Evolutionary conservation across 208 protist genomes (phyloP), one percentile per base, ranked within the genome.

Genomic region (Phytomonas francai): DNA sequence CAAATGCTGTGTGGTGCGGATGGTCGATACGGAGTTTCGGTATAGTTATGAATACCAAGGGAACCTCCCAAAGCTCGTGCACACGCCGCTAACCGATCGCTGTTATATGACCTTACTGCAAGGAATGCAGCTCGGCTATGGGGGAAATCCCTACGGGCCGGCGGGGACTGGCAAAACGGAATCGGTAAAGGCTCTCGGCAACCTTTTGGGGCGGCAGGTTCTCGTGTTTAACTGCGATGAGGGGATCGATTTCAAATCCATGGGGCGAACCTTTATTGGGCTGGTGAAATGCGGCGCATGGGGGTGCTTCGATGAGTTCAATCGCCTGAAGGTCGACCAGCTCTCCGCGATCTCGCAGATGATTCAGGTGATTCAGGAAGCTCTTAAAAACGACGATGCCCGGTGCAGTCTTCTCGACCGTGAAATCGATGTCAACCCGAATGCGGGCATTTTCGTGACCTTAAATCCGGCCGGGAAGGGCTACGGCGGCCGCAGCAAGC

Each of bases 281-380:
- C 84, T 99, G n/a, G 97, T 99, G 49, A 98, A 98, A 79, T 98
- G 97, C 71, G 98, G 98, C 11, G 98, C 97, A 49, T 99, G 98
- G 97, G 98, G 97, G 28, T 99, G 98, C 86, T 99, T 99, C 77
- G 98, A 99, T 82, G 98, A 99, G 86, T 99, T 99, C 89, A 99
- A 99, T 79, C 92, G 98, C 30, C 84, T 99, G 31, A 98, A 99
- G 78, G 93, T 98, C 63, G 97, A 99, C 74, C 97, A 98, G 76
- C 84, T 99, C 16, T 99, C 97, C 1, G 98, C 98, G 8, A 85
- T 99, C 16, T 99, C 97, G 31, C 96, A 99, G 79, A 98, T 99
- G 94, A 99, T 99, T 81, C 98, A 99, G 81, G 84, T 98, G 11
- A 99, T 99, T 70, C 97, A 99, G 79, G 91, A 92, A 61, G 97